phyloP scores from a whole-genome alignment of 1,139 yeast species.

The Wickerhamomyces sp. region DNA sequence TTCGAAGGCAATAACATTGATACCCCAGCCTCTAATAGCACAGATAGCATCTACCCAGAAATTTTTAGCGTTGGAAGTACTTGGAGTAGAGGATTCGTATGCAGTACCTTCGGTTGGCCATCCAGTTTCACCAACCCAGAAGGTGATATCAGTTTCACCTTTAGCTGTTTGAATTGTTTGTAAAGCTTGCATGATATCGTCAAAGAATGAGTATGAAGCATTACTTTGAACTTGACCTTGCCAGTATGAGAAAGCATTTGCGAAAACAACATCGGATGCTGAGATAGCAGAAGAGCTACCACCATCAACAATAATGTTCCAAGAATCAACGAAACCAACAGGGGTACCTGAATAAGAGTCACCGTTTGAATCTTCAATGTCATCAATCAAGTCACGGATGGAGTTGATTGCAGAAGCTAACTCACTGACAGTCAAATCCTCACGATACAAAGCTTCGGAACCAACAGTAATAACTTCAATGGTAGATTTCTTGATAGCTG shows the following conservation, averaged over 20 bases:
- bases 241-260: constrained; percentile 98
- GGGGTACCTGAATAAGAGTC: constrained; percentile 63
- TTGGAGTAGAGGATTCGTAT: constrained; percentile 61
- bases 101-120: constrained; percentile 91
- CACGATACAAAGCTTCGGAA: constrained; percentile 88
- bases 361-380: constrained; percentile 75
- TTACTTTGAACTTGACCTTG: constrained; percentile 85
- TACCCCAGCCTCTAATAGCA: constrained; percentile 93
- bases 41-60: constrained; percentile 89
- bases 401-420: constrained; percentile 60
- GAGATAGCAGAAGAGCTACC: constrained; percentile 61
- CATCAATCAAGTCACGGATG: constrained; percentile 50
- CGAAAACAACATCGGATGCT: constrained; percentile 79
- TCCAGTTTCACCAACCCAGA: constrained; percentile 98
- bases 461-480: constrained; percentile 79
- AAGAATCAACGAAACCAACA: constrained; percentile 93
- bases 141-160: constrained; percentile 77
- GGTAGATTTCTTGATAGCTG: constrained; percentile 60
- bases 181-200: constrained; percentile 94
- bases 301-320: constrained; percentile 88
- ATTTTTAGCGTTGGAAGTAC: constrained; percentile 63
- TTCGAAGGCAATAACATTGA: constrained; percentile 88
- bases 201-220: constrained; percentile 85
- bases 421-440: constrained; percentile 63
- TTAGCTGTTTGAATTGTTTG: constrained; percentile 79